Conservation (phyloP, 2,329 filamentous ascomycete genomes). For the Colletotrichum filicis region DNA sequence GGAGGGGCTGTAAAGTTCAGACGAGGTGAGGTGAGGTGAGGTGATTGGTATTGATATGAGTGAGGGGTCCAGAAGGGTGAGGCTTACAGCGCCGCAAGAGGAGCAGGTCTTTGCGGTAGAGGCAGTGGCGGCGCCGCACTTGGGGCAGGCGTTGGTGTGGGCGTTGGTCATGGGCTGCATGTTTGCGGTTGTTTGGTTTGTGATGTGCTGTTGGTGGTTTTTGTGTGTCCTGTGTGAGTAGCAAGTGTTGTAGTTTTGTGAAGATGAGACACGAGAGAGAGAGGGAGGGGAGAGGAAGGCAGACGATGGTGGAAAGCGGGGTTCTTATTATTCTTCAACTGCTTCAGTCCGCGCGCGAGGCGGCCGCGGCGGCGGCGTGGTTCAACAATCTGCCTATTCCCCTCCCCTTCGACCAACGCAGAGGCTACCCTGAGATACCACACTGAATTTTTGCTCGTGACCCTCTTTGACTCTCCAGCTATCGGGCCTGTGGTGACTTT, state of each 20-base stretch:
- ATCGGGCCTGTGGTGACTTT: not conserved
- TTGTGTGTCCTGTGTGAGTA: not conserved
- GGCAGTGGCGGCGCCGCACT: slow-evolving; percentile 61
- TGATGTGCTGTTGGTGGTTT: not conserved
- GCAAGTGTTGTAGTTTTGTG: not conserved
- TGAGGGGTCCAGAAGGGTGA: not conserved
- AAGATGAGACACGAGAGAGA: not conserved
- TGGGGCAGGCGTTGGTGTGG: slow-evolving; percentile 61
- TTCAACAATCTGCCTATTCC: not conserved
- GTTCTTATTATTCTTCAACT: slow-evolving; percentile 12
- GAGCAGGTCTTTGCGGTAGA: slow-evolving; percentile 63
- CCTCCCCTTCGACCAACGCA: slow-evolving; percentile 17
- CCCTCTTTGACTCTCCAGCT: slow-evolving; percentile 11
- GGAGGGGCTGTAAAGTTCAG: not conserved
- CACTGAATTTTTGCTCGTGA: not conserved
- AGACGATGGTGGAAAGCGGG: slow-evolving; percentile 13
- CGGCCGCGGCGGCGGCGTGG: not conserved
- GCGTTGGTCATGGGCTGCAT: slow-evolving; percentile 47
- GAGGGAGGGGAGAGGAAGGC: not conserved
- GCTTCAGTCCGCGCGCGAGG: slow-evolving; percentile 1
- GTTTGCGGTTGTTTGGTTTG: slow-evolving; percentile 5
- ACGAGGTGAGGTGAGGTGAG: not conserved
- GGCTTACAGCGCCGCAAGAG: slow-evolving; percentile 67
- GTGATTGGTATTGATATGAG: not conserved
- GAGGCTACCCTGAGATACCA: slow-evolving; percentile 4